Evolutionary conservation across 441 rosid genomes (phyloP).

Genomic region (Gossypium schwendimanii): DNA sequence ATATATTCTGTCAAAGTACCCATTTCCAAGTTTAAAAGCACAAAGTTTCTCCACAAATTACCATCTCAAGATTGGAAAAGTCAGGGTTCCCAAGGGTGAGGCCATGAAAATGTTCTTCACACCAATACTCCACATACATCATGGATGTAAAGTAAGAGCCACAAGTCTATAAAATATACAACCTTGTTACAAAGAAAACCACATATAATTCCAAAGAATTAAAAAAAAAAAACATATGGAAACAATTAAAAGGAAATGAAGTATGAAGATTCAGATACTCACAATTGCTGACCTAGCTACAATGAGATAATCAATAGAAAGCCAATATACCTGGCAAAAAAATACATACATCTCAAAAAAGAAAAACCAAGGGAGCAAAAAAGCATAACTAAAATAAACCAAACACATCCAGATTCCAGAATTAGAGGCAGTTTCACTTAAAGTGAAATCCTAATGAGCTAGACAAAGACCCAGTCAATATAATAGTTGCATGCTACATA

Average conservation of each 20-base stretch:
- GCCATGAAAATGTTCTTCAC: conserved; percentile 74
- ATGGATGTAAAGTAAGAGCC: conserved; percentile 81
- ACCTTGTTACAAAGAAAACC: conserved; percentile 15
- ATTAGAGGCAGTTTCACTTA: neutral
- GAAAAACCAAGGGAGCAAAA: neutral
- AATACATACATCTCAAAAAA: conserved; percentile 7
- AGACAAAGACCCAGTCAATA: neutral
- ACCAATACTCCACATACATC: conserved; percentile 95
- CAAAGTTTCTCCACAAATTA: conserved; percentile 25
- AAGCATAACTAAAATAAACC: neutral
- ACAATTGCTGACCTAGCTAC: conserved; percentile 88
- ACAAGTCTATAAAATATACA: conserved; percentile 46
- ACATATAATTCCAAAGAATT: neutral
- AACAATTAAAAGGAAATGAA: neutral
- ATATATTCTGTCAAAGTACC: neutral
- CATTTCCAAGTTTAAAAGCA: neutral
- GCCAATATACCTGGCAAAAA: conserved; percentile 82
- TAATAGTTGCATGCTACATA: no score
- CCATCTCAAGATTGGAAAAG: conserved; percentile 81
- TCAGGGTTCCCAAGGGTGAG: conserved; percentile 84
- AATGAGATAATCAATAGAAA: conserved; percentile 72
- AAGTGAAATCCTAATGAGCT: neutral
- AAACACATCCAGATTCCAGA: neutral
- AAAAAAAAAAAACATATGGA: neutral
- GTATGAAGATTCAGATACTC: conserved; percentile 27